phyloP scores from a whole-genome alignment of 495 filamentous ascomycete species.

The Apiosordaria backusii region DNA sequence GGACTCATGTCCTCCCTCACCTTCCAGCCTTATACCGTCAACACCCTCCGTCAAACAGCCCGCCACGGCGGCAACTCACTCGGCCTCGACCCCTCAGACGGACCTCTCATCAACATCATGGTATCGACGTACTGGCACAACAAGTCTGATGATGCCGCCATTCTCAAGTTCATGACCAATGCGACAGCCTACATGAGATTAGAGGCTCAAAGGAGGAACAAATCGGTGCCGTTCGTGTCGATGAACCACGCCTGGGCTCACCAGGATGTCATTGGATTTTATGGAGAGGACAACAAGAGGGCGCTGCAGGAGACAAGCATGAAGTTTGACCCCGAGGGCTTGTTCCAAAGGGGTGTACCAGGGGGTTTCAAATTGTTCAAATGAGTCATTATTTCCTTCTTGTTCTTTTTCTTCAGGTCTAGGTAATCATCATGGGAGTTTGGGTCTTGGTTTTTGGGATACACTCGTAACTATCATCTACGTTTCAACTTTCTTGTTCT shows the following conservation, averaged over 20 bases:
- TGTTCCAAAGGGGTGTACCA: slow-evolving; percentile 46
- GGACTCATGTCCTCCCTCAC: slow-evolving; percentile 17
- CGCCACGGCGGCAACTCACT: slow-evolving; percentile 31
- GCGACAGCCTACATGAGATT: slow-evolving; percentile 15
- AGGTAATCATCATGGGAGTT: background rate
- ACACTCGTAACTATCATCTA: background rate
- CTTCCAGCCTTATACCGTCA: slow-evolving; percentile 30
- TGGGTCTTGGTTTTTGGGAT: background rate
- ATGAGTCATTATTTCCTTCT: background rate
- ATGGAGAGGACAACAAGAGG: slow-evolving; percentile 43
- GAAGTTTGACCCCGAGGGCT: slow-evolving; percentile 49
- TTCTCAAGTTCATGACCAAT: slow-evolving; percentile 9
- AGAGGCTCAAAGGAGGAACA: slow-evolving; percentile 20
- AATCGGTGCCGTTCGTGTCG: slow-evolving; percentile 30
- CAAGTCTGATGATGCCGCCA: slow-evolving; percentile 18
- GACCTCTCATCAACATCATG: slow-evolving; percentile 18
- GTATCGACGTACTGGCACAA: slow-evolving; percentile 20
- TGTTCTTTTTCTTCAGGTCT: background rate
- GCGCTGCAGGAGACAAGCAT: slow-evolving; percentile 36
- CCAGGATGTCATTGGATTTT: slow-evolving; percentile 47
- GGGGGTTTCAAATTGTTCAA: slow-evolving; percentile 30
- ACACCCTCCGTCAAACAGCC: slow-evolving; percentile 16
- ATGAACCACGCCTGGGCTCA: slow-evolving; percentile 42
- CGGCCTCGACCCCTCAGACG: slow-evolving; percentile 18
- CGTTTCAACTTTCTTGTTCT: background rate